phyloP scores from a whole-genome alignment of 2,329 filamentous ascomycete genomes.

The Sarocladium kiliense region DNA sequence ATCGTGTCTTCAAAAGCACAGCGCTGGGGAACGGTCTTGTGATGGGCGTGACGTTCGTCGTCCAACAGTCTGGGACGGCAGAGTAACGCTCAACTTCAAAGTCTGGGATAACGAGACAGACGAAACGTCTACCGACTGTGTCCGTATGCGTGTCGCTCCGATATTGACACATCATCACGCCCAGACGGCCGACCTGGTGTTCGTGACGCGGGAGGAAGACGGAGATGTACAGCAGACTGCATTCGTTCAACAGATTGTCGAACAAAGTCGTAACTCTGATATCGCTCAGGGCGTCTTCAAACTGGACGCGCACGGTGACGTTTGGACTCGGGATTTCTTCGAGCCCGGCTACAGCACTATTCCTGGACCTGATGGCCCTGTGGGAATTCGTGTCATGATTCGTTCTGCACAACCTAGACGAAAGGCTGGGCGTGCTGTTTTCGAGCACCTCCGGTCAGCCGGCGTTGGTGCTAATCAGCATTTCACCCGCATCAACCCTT shows the following conservation, averaged over 20 bases:
- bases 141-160: slow-evolving; percentile 30
- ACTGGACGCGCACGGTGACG: slow-evolving; percentile 18
- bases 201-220: slow-evolving; percentile 14
- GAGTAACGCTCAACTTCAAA: slow-evolving; percentile 21
- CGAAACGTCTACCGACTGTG: slow-evolving; percentile 17
- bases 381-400: slow-evolving; percentile 28
- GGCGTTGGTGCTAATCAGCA: slow-evolving; percentile 27
- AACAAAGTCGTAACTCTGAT: slow-evolving; percentile 15
- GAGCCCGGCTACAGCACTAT: slow-evolving; percentile 33
- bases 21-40: slow-evolving; percentile 25
- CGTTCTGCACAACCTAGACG: slow-evolving; percentile 23
- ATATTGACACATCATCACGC: slow-evolving; percentile 32
- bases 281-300: background rate
- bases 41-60: slow-evolving; percentile 26
- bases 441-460: slow-evolving; percentile 23
- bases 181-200: slow-evolving; percentile 22
- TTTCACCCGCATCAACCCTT: background rate
- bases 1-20: slow-evolving; percentile 23
- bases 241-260: slow-evolving; percentile 13
- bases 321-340: slow-evolving; percentile 34
- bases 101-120: slow-evolving; percentile 17
- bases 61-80: slow-evolving; percentile 21
- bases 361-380: slow-evolving; percentile 27
- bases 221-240: background rate
- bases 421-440: slow-evolving; percentile 24